Evolutionary conservation across 2,329 filamentous ascomycete species (phyloP), one percentile per base, ranked within the genome.

Genomic region (Neonectria ditissima): DNA sequence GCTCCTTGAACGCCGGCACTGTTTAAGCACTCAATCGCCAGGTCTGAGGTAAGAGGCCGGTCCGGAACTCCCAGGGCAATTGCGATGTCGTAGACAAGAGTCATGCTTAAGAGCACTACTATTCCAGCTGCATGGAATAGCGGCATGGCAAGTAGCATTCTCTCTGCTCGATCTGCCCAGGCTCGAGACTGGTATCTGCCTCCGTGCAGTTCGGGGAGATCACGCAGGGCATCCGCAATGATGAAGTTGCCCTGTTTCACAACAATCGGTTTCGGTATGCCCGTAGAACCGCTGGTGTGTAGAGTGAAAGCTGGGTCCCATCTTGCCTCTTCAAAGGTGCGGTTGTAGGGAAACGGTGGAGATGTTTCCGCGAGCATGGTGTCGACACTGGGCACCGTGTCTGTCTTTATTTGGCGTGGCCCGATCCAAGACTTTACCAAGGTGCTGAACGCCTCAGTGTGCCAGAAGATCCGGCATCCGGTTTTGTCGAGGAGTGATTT

Each of bases 231-330:
- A 66, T 63, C 65, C 26, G 48, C 32, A 13, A 71, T 24, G n/a
- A 55, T 34, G 54, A 75, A 50, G 65, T 65, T 14, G 59, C 67
- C 61, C 64, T 69, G 64, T 13, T 39, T 51, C 14, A 43, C 13
- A 5, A 52, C 18, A 14, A 75, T 68, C 4, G 73, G 69, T 43
- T 77, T 77, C 1, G 76, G 74, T 10, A 67, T 52, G 20, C 77
- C 77, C 2, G 79, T 80, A 0, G 77, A 74, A 20, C 79, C 79
- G 8, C 74, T 78, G 2, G 77, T 79, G 57, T 81, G 79, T 0
- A 79, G 60, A 3, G 79, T 69, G 1, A 74, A 56, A 2, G 75
- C 67, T 1, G 76, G 72, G 4, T 79, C 76, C 16, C 58, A 45
- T 37, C 63, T 62, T 0, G 72, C 77, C 56, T 80, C 62, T 0